Conservation (phyloP, 805 yeast species). For the Barnettozyma pratensis region DNA sequence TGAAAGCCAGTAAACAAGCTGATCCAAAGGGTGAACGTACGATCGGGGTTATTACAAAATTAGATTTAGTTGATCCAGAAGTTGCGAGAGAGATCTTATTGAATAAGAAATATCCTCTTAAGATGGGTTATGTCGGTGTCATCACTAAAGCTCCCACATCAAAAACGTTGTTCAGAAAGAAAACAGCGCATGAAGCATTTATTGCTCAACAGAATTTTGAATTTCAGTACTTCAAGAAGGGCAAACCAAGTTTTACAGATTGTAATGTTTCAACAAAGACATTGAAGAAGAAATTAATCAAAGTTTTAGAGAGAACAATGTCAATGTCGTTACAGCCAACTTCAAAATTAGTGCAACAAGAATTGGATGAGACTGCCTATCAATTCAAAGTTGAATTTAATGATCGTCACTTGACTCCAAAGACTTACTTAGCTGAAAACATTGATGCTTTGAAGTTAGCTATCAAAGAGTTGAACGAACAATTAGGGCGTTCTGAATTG, state of each 20-base stretch:
- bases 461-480: slow-evolving; percentile 79
- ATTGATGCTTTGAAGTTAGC: slow-evolving; percentile 81
- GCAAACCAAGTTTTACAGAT: slow-evolving; percentile 53
- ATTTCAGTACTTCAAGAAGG: slow-evolving; percentile 53
- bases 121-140: slow-evolving; percentile 99
- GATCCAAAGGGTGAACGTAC: slow-evolving; percentile 96
- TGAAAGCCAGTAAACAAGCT: slow-evolving; percentile 80
- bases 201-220: slow-evolving; percentile 68
- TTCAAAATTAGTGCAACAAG: slow-evolving; percentile 77
- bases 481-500: slow-evolving; percentile 79
- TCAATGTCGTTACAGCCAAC: slow-evolving; percentile 85
- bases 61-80: slow-evolving; percentile 82
- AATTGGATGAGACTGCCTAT: slow-evolving; percentile 88
- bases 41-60: slow-evolving; percentile 90
- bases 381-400: slow-evolving; percentile 95
- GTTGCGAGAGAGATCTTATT: slow-evolving; percentile 62
- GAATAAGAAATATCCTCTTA: slow-evolving; percentile 82
- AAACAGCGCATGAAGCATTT: slow-evolving; percentile 55
- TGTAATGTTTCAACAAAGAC: slow-evolving; percentile 72
- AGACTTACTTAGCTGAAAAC: slow-evolving; percentile 88
- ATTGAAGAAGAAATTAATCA: slow-evolving; percentile 76
- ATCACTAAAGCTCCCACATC: slow-evolving; percentile 68
- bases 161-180: slow-evolving; percentile 44
- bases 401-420: slow-evolving; percentile 90
- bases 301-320: slow-evolving; percentile 87